Evolutionary conservation across 257 asterid species (phyloP), one percentile per base, ranked within the genome.

Genomic region (Ilex aquifolium): DNA sequence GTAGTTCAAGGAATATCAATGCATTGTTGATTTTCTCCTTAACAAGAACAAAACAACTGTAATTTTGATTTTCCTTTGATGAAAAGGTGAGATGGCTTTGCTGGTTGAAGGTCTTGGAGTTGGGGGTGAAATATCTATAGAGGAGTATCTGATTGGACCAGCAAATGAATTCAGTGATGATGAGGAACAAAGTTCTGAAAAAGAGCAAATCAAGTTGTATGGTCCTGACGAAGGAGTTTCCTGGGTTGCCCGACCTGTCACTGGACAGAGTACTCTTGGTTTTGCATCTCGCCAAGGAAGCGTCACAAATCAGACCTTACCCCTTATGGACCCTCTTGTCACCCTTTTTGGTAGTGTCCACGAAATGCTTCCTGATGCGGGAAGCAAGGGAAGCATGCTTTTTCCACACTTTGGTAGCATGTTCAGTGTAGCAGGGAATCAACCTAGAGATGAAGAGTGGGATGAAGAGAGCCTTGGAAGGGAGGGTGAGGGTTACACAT

Each of bases 41-140:
- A 21, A 21, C 27, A 21, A 21, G 13, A 46, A 6, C 10, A 12
- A 3, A 14, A 10, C 11, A 46, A 46, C 4, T 46, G 13, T 36
- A 36, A 36, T 10, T 46, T 46, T 46, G 52, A 10, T 10, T 46
- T 42, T 53, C 39, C 61, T 64, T 56, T 67, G 46, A 44, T 60
- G 13, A 60, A 29, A 83, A 86, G 91, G 88, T 70, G 95, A 87
- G 55, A 72, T 84, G 95, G 86, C 95, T 12, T 69, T 87, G 77
- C 67, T 87, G 59, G 87, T 80, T 50, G 95, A 87, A 77, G 95
- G 95, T 31, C 84, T 87, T 51, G 85, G 79, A 44, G 75, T 79
- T 9, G 85, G 95, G 5, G 82, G 78, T 12, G 85, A 81, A 32
- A 79, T 83, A 42, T 68, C 79, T 11, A 74, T 82, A 2, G 88